These are phyloP conservation scores for Vitis amurensis DNA, from an alignment of 164 flowering plant genomes.

Conservation along the genomic window DNA sequence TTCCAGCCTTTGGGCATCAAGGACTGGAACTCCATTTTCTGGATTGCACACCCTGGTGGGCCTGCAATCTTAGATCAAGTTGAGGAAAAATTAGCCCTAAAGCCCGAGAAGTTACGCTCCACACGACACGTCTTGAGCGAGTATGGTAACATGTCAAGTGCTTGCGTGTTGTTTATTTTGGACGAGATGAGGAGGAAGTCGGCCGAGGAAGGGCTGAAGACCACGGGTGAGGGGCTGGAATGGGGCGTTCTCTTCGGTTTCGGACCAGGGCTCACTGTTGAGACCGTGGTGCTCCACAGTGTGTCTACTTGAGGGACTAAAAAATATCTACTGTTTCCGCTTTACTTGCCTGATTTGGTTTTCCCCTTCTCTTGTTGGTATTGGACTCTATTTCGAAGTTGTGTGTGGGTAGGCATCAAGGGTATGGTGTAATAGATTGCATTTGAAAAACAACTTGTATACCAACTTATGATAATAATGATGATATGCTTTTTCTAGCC, in stretches of 20 bases:
- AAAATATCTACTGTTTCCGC: no score
- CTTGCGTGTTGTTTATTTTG: constrained; percentile 35
- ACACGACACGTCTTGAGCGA: constrained; percentile 42
- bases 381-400: no score
- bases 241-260: constrained; percentile 43
- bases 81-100: constrained; percentile 28
- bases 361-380: no score
- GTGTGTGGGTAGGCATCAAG: no score
- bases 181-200: constrained; percentile 40
- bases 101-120: constrained; percentile 38
- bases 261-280: constrained; percentile 47
- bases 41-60: constrained; percentile 51
- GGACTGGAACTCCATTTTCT: constrained; percentile 49
- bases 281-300: constrained; percentile 41
- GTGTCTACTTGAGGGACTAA: constrained; percentile 5
- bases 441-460: no score
- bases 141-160: constrained; percentile 38
- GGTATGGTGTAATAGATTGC: no score
- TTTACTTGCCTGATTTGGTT: no score
- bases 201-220: constrained; percentile 16
- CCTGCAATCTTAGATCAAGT: constrained; percentile 50
- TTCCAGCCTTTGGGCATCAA: constrained; percentile 44
- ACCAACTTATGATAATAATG: no score
- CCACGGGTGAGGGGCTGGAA: constrained; percentile 41
- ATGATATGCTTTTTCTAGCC: no score